Percentiles rank a stretch among this genome's conserved stretches.
Conservation (phyloP, 2,329 filamentous ascomycete species). For the Blastomyces gilchristii region DNA sequence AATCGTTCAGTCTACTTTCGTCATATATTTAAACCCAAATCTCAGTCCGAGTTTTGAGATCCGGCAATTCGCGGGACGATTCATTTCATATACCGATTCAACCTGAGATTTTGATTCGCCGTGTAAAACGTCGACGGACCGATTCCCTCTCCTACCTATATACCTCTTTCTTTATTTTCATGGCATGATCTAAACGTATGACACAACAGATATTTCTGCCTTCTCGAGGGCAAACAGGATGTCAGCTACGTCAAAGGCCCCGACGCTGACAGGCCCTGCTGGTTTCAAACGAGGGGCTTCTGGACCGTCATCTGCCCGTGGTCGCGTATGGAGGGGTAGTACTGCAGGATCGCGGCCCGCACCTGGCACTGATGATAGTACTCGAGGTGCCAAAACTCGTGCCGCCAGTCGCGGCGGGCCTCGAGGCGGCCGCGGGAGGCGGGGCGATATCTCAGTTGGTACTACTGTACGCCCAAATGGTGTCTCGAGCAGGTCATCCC, state of each 20-base stretch:
- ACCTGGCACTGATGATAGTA: slow-evolving; percentile 5
- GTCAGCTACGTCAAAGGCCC: slow-evolving; percentile 1
- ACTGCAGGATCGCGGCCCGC: slow-evolving; percentile 4
- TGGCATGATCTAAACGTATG: slow-evolving; percentile 7
- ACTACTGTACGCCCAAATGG: not conserved
- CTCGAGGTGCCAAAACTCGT: slow-evolving; percentile 3
- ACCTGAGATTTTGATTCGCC: not conserved
- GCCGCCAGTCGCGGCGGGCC: not conserved
- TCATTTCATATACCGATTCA: not conserved
- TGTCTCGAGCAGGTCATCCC: not conserved
- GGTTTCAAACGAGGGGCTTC: slow-evolving; percentile 9
- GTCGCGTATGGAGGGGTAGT: slow-evolving; percentile 4
- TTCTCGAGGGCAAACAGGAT: slow-evolving; percentile 2
- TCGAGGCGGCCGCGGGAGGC: slow-evolving; percentile 6
- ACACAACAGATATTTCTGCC: slow-evolving; percentile 1
- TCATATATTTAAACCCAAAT: not conserved
- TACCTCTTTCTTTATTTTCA: not conserved
- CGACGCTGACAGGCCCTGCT: not conserved
- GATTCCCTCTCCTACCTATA: not conserved
- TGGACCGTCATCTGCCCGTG: slow-evolving; percentile 7
- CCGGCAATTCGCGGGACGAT: not conserved
- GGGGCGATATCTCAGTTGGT: not conserved
- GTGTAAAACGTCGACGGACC: not conserved
- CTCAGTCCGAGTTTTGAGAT: not conserved
- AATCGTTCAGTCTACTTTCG: not conserved